phyloP scores from a whole-genome alignment of 139 green algal species.

The Tetraselmis striata region DNA sequence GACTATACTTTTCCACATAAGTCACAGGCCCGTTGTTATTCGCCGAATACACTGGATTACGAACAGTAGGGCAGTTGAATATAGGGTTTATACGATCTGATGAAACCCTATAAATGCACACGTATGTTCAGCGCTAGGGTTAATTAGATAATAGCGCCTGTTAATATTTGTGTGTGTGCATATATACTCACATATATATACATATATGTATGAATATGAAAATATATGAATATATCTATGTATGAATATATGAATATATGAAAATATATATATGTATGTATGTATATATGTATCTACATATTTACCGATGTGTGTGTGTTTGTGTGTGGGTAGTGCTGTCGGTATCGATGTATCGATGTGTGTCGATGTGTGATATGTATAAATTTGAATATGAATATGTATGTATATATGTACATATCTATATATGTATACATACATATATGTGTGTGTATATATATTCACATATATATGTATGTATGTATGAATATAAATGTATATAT shows the following conservation, averaged over 20 bases:
- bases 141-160: too few species aligned
- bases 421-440: not conserved
- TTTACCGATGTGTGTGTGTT: not conserved
- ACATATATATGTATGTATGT: not conserved
- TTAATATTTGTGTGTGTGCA: too few species aligned
- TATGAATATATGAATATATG: too few species aligned
- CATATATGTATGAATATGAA: not conserved
- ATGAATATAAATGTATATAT: not conserved
- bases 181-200: not conserved
- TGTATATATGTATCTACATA: not conserved
- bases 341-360: not conserved
- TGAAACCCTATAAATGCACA: too few species aligned
- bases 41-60: too few species aligned
- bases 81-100: too few species aligned
- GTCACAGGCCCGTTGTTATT: too few species aligned
- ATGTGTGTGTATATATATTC: not conserved
- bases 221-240: too few species aligned
- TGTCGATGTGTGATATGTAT: not conserved
- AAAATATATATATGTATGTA: not conserved
- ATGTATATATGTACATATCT: not conserved
- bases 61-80: too few species aligned
- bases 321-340: not conserved
- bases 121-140: too few species aligned
- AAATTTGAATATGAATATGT: too few species aligned
- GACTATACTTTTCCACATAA: too few species aligned